A percentile compares a stretch with the other conserved stretches of the same genome.
Conservation (phyloP, 345 rosid species). For the Populus simonii region DNA sequence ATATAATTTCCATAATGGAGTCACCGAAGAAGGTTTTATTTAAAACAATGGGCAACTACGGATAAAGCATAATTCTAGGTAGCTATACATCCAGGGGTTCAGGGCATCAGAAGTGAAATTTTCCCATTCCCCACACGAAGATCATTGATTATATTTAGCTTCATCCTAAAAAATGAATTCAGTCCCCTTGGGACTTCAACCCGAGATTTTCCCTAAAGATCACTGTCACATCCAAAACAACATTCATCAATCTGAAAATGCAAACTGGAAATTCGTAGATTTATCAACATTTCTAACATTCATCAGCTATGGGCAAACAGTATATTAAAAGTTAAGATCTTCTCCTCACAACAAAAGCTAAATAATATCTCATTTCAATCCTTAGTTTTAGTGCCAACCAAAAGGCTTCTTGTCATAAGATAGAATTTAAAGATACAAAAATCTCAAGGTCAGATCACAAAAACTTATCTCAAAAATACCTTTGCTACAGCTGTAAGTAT, state of each 20-base stretch:
- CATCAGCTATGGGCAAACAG: background rate
- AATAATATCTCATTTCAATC: background rate
- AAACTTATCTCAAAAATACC: constrained; percentile 38
- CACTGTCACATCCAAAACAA: background rate
- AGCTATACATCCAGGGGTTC: background rate
- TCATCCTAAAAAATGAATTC: background rate
- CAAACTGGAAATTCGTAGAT: background rate
- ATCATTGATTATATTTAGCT: background rate
- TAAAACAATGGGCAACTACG: background rate
- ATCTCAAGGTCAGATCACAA: constrained; percentile 4
- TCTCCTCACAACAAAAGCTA: background rate
- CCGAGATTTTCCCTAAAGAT: background rate
- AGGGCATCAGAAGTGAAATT: background rate
- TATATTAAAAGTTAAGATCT: background rate
- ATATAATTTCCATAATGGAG: background rate
- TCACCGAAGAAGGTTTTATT: background rate
- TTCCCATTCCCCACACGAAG: background rate
- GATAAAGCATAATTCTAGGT: background rate
- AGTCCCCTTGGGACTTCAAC: background rate
- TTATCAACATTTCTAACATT: background rate
- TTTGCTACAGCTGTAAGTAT: constrained; percentile 96
- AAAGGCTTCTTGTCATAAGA: background rate
- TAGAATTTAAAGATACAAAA: background rate
- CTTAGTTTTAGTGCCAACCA: background rate
- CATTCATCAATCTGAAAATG: background rate